Evolutionary conservation across 2,329 filamentous ascomycete genomes (phyloP).

Genomic region (Huntiella decipiens): DNA sequence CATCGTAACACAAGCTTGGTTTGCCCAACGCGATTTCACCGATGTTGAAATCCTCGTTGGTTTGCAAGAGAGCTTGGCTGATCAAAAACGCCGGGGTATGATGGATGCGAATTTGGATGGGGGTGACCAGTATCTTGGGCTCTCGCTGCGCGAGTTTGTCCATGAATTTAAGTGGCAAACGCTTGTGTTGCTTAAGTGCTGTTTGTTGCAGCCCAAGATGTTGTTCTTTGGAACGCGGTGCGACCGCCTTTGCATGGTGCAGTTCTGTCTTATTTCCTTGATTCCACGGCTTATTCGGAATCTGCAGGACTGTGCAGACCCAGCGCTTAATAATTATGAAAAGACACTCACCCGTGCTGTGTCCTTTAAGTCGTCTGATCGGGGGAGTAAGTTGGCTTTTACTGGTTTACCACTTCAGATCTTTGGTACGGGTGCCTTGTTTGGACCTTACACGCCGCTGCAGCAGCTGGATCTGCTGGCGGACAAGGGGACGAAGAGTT

Average conservation of each 20-base stretch:
- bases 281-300: slow-evolving; percentile 83
- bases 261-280: slow-evolving; percentile 87
- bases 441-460: slow-evolving; percentile 88
- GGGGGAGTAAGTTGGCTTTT: slow-evolving; percentile 72
- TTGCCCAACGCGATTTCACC: slow-evolving; percentile 80
- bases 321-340: slow-evolving; percentile 73
- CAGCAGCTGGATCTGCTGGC: slow-evolving; percentile 90
- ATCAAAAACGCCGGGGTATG: slow-evolving; percentile 39
- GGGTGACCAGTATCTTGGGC: slow-evolving; percentile 71
- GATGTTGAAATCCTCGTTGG: slow-evolving; percentile 76
- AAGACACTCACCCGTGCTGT: slow-evolving; percentile 57
- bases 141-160: slow-evolving; percentile 75
- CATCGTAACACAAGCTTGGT: slow-evolving; percentile 89
- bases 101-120: slow-evolving; percentile 52
- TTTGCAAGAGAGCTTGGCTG: slow-evolving; percentile 75
- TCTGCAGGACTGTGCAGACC: slow-evolving; percentile 88
- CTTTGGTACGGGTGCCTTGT: slow-evolving; percentile 88
- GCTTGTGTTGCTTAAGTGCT: slow-evolving; percentile 80
- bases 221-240: slow-evolving; percentile 96
- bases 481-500: slow-evolving; percentile 87
- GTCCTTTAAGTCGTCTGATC: slow-evolving; percentile 77
- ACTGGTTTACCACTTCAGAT: slow-evolving; percentile 91
- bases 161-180: slow-evolving; percentile 92
- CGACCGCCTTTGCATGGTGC: slow-evolving; percentile 91
- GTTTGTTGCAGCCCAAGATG: slow-evolving; percentile 94